These are phyloP conservation scores for Triticum monococcum DNA, from an alignment of 176 grass and related monocot species.

Conservation along the genomic window DNA sequence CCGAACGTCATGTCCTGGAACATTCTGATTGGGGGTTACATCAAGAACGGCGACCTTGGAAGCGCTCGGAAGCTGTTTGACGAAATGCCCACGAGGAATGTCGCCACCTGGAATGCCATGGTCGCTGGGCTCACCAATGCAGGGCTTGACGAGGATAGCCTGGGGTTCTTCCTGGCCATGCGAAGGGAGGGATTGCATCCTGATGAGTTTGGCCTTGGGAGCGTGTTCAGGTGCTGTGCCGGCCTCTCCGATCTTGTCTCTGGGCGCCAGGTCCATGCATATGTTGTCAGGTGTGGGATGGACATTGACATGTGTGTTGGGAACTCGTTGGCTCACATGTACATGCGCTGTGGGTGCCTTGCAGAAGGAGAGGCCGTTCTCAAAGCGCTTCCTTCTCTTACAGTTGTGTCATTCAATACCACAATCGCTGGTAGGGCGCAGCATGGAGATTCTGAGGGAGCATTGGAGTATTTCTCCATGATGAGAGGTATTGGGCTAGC, in stretches of 20 bases:
- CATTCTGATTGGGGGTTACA: conserved; percentile 47
- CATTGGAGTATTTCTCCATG: conserved; percentile 54
- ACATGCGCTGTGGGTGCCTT: conserved; percentile 56
- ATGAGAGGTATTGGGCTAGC: conserved; percentile 53
- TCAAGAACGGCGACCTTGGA: conserved; percentile 41
- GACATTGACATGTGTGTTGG: conserved; percentile 59
- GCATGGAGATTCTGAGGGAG: conserved; percentile 62
- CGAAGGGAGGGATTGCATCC: conserved; percentile 53
- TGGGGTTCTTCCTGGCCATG: conserved; percentile 49
- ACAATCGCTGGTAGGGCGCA: conserved; percentile 56
- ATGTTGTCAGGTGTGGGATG: conserved; percentile 36
- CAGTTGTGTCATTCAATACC: conserved; percentile 53
- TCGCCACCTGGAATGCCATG: conserved; percentile 70
- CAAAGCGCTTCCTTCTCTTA: conserved; percentile 34
- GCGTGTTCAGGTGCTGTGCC: conserved; percentile 50
- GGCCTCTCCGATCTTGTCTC: conserved; percentile 49
- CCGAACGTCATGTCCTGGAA: conserved; percentile 79
- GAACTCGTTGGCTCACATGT: conserved; percentile 59
- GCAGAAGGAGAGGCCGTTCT: conserved; percentile 45
- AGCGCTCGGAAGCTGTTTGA: conserved; percentile 49
- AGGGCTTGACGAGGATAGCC: conserved; percentile 39
- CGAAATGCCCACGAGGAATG: conserved; percentile 52
- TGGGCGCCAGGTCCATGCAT: conserved; percentile 50
- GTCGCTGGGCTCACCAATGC: conserved; percentile 44
- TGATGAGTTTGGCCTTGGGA: conserved; percentile 61